Evolutionary conservation across 78 protist species (phyloP).

Genomic region (Neovahlkampfia damariscottae): DNA sequence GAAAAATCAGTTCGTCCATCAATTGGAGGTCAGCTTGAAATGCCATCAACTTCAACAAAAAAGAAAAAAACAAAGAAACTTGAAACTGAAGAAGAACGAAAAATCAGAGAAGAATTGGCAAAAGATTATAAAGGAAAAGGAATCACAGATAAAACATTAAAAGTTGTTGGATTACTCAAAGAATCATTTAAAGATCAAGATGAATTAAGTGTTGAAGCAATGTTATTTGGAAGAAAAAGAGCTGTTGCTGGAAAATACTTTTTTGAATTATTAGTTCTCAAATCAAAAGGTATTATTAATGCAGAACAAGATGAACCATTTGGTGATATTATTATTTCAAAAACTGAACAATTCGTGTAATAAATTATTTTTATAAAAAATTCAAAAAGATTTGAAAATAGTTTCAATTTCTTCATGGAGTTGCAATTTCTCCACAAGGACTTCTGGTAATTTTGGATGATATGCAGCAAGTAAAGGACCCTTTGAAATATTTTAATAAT

Average conservation of each 20-base stretch:
- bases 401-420: too few species aligned
- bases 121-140: not conserved
- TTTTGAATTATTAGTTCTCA: not conserved
- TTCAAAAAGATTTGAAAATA: too few species aligned
- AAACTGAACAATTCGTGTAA: too few species aligned
- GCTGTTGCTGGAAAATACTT: not conserved
- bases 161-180: not conserved
- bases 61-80: not conserved
- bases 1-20: too few species aligned
- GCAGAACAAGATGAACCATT: not conserved
- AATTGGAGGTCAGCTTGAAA: not conserved
- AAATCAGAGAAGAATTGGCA: not conserved
- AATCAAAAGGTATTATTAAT: not conserved
- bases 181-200: not conserved
- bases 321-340: not conserved
- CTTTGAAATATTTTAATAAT: too few species aligned
- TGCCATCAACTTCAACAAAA: not conserved
- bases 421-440: too few species aligned
- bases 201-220: not conserved
- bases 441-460: too few species aligned
- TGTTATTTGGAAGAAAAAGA: not conserved
- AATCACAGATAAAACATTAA: not conserved
- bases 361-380: too few species aligned
- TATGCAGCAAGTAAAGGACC: too few species aligned
- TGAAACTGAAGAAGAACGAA: not conserved